Evolutionary conservation across 148 eudicot genomes (phyloP), one percentile per base, ranked within the genome.

Genomic region (Cornus florida): DNA sequence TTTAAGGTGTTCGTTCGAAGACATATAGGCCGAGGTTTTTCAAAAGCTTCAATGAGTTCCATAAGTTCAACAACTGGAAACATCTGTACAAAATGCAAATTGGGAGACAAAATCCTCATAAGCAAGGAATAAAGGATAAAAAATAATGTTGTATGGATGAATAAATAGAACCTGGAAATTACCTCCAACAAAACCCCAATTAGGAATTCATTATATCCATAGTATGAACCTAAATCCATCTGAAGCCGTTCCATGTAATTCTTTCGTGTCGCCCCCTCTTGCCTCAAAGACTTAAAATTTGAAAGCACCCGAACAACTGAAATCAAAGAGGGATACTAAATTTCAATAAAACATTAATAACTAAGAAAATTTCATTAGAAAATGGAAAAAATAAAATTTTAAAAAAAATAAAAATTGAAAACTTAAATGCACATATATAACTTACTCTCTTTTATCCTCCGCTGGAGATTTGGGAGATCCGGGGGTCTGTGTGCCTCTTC

Each of bases 11-110:
- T 93, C 39, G 99, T 86, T 72, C 99, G 87, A 62, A 95, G 87
- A 80, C 89, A 86, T 65, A 93, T 89, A n/a, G 94, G 97, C 48
- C 99, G 91, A 62, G 97, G 97, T 85, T 89, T 93, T 86, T 93
- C 99, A 91, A 95, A 93, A 83, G 94, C 91, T 92, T 95, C 99
- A 82, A 95, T 91, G n/a, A 95, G 91, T 78, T 93, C 91, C 86
- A 93, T 85, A 32, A 95, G 92, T 79, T 95, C 99, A 75, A 84
- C 89, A 75, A 83, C 91, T 5, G 92, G 92, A 83, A 95, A 93
- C 97, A 93, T 86, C 99, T 95, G 88, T 70, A 85, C 3, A 72
- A 70, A 70, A 64, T 66, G 22, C 65, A 75, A 70, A 32, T 43
- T 74, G 13, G 28, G 73, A 68, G 10, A 59, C 70, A 80, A 66